These are phyloP conservation scores for Cyclotella cryptica DNA, from an alignment of 108 stramenopile genomes.

Conservation along the genomic window DNA sequence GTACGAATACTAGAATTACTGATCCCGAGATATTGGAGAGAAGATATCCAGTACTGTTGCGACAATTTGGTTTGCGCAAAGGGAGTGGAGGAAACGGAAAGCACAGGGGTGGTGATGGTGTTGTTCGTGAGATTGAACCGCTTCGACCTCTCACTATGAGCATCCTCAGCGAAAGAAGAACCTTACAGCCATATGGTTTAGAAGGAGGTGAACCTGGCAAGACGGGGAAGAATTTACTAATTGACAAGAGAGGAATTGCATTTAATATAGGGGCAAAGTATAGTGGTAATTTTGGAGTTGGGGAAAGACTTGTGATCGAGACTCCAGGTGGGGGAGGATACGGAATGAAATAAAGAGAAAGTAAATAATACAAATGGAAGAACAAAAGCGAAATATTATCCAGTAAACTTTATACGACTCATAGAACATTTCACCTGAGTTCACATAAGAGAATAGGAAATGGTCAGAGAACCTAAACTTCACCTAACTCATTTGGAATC, in stretches of 20 bases:
- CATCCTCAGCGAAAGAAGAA: constrained; percentile 94
- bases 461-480: no score
- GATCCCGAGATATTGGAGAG: constrained; percentile 98
- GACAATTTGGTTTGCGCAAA: constrained; percentile 87
- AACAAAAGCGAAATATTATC: no score
- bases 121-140: constrained; percentile 94
- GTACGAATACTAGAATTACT: constrained; percentile 99
- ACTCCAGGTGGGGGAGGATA: constrained; percentile 94
- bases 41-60: constrained; percentile 93
- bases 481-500: no score
- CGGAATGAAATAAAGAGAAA: constrained; percentile 53
- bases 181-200: constrained; percentile 94
- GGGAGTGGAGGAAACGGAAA: constrained; percentile 94
- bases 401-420: no score
- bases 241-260: constrained; percentile 73
- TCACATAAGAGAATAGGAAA: no score
- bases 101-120: constrained; percentile 95
- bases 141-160: constrained; percentile 92
- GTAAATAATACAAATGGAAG: no score
- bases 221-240: constrained; percentile 89
- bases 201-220: constrained; percentile 89
- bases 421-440: no score
- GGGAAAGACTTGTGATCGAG: constrained; percentile 89
- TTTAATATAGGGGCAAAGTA: constrained; percentile 95
- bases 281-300: constrained; percentile 75